These are phyloP conservation scores for Prunus davidiana DNA, from an alignment of 306 rosid species.

Conservation along the genomic window DNA sequence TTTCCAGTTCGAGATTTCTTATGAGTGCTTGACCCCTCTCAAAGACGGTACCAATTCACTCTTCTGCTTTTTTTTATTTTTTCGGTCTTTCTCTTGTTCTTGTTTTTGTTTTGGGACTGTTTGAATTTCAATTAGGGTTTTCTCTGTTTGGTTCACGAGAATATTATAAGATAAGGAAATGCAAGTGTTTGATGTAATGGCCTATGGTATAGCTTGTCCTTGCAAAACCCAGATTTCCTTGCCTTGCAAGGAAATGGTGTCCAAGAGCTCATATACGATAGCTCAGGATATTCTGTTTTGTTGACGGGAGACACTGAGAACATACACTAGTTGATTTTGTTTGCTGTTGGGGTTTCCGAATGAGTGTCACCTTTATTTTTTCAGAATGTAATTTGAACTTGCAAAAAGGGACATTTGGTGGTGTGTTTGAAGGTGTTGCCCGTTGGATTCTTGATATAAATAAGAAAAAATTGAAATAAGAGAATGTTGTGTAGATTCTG, in stretches of 20 bases:
- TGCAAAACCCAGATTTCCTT: background rate
- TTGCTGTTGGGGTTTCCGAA: background rate
- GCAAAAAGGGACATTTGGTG: background rate
- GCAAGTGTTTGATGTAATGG: background rate
- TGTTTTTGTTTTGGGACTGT: background rate
- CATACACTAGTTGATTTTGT: background rate
- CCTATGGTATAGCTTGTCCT: background rate
- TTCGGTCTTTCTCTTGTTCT: background rate
- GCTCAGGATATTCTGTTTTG: background rate
- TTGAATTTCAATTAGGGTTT: background rate
- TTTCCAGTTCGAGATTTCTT: conserved; percentile 88
- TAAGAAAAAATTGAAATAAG: background rate
- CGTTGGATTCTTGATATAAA: background rate
- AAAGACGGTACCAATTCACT: conserved; percentile 48
- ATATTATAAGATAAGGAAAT: background rate
- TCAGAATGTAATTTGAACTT: background rate
- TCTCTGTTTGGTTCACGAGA: background rate
- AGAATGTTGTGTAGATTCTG: background rate
- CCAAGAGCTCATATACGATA: background rate
- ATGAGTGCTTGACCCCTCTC: conserved; percentile 73
- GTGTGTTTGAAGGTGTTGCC: background rate
- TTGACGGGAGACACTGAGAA: background rate
- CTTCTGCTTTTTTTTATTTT: background rate
- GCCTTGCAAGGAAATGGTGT: background rate
- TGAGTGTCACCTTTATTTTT: background rate